Conservation (phyloP, 2,329 filamentous ascomycete species). For the Pseudonectria foliicola region DNA sequence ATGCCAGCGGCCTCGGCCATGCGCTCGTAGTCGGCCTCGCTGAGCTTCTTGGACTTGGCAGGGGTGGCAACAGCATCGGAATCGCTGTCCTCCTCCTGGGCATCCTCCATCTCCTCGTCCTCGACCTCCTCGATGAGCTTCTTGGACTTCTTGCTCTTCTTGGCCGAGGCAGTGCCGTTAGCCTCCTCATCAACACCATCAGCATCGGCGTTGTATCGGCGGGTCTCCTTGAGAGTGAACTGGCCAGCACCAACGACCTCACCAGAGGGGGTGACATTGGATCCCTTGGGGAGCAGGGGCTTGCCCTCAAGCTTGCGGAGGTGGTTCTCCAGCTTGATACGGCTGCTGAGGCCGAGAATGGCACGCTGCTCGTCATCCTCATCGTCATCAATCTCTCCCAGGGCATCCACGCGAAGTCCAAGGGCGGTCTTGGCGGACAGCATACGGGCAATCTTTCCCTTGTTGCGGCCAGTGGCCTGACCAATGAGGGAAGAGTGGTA, state of each 20-base stretch:
- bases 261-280: conserved; percentile 68
- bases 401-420: conserved; percentile 86
- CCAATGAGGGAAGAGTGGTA: conserved; percentile 92
- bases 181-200: conserved; percentile 67
- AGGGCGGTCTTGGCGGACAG: conserved; percentile 89
- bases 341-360: conserved; percentile 65
- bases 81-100: conserved; percentile 30
- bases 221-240: conserved; percentile 85
- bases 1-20: conserved; percentile 61
- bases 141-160: conserved; percentile 32
- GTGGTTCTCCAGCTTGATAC: conserved; percentile 68
- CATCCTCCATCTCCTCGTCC: conserved; percentile 39
- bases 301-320: conserved; percentile 82
- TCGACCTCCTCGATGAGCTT: conserved; percentile 36
- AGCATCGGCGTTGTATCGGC: conserved; percentile 91
- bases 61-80: conserved; percentile 27
- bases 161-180: conserved; percentile 29
- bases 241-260: conserved; percentile 60
- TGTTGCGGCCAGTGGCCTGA: conserved; percentile 95
- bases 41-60: conserved; percentile 38
- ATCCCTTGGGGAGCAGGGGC: conserved; percentile 70
- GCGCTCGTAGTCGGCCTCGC: conserved; percentile 49
- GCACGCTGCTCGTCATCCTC: conserved; percentile 85
- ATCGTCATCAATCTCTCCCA: conserved; percentile 50
- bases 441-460: conserved; percentile 98